Conservation (phyloP, 2,329 filamentous ascomycete genomes). For the Didymella segeticola region DNA sequence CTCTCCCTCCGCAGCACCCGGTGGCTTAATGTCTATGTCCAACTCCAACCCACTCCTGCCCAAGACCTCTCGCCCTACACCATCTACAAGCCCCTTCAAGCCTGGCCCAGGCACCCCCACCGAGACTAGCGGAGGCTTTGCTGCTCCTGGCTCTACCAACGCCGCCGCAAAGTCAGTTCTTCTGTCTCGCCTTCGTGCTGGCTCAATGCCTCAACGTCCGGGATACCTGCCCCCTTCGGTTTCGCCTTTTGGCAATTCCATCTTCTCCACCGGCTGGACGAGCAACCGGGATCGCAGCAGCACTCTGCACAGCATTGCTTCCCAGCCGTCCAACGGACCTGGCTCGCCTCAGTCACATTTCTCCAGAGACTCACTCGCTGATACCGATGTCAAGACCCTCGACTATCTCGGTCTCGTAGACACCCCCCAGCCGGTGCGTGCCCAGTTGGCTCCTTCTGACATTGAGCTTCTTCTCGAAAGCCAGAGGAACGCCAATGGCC, state of each 20-base stretch:
- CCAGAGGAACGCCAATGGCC: slow-evolving; percentile 61
- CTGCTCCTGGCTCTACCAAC: slow-evolving; percentile 56
- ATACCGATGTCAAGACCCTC: slow-evolving; percentile 89
- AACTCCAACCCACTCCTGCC: slow-evolving; percentile 60
- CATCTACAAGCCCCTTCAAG: slow-evolving; percentile 87
- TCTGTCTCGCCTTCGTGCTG: slow-evolving; percentile 84
- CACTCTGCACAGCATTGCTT: slow-evolving; percentile 88
- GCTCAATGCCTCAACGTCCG: slow-evolving; percentile 90
- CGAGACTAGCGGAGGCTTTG: slow-evolving; percentile 37
- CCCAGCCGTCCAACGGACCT: slow-evolving; percentile 83
- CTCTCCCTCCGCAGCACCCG: slow-evolving; percentile 74
- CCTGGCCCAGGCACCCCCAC: slow-evolving; percentile 58
- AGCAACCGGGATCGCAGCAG: slow-evolving; percentile 81
- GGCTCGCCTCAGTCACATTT: slow-evolving; percentile 87
- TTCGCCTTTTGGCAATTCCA: slow-evolving; percentile 81
- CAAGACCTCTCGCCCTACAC: slow-evolving; percentile 83
- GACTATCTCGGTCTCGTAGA: slow-evolving; percentile 96
- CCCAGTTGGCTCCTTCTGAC: slow-evolving; percentile 71
- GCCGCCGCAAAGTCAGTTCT: slow-evolving; percentile 70
- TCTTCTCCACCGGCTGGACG: slow-evolving; percentile 88
- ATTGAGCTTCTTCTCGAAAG: slow-evolving; percentile 59
- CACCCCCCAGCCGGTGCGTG: slow-evolving; percentile 81
- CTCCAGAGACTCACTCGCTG: slow-evolving; percentile 81
- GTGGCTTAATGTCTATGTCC: slow-evolving; percentile 57
- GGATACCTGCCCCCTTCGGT: slow-evolving; percentile 65